A percentile compares a stretch with the other conserved stretches of the same genome.
Evolutionary conservation across 1,284 basidiomycete species (phyloP).

Genomic region (Naganishia albida): DNA sequence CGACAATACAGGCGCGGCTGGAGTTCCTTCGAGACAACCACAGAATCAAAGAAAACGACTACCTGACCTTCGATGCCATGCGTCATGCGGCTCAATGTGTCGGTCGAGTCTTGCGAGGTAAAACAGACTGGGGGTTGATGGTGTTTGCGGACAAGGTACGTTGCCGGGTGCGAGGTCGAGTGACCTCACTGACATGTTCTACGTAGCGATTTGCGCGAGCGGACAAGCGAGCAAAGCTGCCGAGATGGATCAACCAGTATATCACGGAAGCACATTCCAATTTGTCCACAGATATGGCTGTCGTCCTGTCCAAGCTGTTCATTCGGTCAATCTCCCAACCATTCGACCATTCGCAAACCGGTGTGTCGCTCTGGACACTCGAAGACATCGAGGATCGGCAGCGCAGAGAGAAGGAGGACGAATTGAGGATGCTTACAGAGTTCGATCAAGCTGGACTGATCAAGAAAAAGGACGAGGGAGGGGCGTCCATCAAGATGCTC

Average conservation of each 20-base stretch:
- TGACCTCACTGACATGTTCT: neutral
- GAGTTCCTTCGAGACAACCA: slow-evolving; percentile 99
- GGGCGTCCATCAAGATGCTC: neutral
- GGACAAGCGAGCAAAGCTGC: slow-evolving; percentile 95
- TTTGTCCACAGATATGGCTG: slow-evolving; percentile 96
- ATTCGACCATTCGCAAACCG: slow-evolving; percentile 90
- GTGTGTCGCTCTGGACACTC: slow-evolving; percentile 86
- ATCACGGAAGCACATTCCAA: slow-evolving; percentile 97
- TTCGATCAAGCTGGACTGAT: slow-evolving; percentile 36
- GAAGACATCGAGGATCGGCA: slow-evolving; percentile 53
- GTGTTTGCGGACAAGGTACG: slow-evolving; percentile 95
- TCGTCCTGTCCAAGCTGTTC: slow-evolving; percentile 93
- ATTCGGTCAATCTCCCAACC: slow-evolving; percentile 98
- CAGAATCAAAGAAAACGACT: slow-evolving; percentile 96
- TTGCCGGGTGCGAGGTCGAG: slow-evolving; percentile 24
- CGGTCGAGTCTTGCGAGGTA: slow-evolving; percentile 93
- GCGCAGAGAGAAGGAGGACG: slow-evolving; percentile 46
- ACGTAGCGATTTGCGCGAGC: slow-evolving; percentile 87
- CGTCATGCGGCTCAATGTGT: slow-evolving; percentile 99
- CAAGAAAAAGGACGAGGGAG: slow-evolving; percentile 30
- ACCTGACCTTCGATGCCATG: slow-evolving; percentile 99
- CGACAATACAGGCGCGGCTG: slow-evolving; percentile 66
- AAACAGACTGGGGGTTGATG: slow-evolving; percentile 99
- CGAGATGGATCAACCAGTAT: slow-evolving; percentile 99
- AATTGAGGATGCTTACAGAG: slow-evolving; percentile 35